Conservation (phyloP, 352 stramenopile genomes). For the Thraustochytrium sp. region DNA sequence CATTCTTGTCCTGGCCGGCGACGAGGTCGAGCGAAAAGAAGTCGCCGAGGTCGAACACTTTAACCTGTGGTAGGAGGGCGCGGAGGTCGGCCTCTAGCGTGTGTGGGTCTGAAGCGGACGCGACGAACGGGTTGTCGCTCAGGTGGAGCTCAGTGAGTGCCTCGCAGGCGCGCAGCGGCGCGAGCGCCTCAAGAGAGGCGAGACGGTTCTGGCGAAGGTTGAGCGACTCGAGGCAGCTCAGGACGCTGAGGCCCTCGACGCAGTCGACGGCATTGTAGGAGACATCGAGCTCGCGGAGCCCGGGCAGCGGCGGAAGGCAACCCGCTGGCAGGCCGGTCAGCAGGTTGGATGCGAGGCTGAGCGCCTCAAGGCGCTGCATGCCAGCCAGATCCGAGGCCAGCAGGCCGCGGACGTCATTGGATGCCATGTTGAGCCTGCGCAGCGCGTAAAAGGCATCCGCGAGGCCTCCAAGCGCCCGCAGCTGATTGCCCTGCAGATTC, state of each 20-base stretch:
- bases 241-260: conserved; percentile 37
- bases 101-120: background rate
- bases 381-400: conserved; percentile 7
- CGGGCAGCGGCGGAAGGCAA: background rate
- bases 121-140: background rate
- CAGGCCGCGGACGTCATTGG: background rate
- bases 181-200: background rate
- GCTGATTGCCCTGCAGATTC: conserved; percentile 22
- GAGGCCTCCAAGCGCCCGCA: background rate
- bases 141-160: background rate
- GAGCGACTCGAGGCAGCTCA: background rate
- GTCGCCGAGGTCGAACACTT: background rate
- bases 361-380: background rate
- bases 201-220: conserved; percentile 13
- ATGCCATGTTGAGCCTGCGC: background rate
- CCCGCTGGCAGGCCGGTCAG: background rate
- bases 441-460: background rate
- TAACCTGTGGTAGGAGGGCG: background rate
- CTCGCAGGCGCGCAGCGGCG: background rate
- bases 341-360: conserved; percentile 12
- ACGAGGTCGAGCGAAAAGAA: too few species aligned
- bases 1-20: too few species aligned
- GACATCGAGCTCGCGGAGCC: background rate
- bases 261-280: conserved; percentile 27
- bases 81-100: background rate